Conservation (phyloP, 768 basidiomycete species). For the Boletus tylopilopsis region DNA sequence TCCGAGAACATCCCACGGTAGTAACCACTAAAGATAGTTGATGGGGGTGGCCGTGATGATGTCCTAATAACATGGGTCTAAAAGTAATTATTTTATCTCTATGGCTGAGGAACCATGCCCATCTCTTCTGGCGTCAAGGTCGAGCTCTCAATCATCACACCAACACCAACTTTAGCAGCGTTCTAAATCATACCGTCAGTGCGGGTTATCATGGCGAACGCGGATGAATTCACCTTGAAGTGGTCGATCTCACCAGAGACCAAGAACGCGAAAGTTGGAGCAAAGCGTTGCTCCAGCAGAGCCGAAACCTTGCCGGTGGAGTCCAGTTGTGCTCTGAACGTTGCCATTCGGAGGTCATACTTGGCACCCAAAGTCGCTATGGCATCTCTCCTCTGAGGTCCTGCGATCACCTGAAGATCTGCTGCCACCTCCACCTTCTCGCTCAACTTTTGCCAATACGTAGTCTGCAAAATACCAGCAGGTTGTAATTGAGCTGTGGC, state of each 20-base stretch:
- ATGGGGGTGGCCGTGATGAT: conserved; percentile 17
- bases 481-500: conserved; percentile 89
- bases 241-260: conserved; percentile 98
- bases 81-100: conserved; percentile 30
- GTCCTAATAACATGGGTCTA: conserved; percentile 28
- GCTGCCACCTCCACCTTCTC: conserved; percentile 98
- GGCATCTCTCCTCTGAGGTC: conserved; percentile 81
- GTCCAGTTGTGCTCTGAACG: conserved; percentile 93
- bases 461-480: conserved; percentile 79
- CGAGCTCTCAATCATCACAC: conserved; percentile 95
- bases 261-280: conserved; percentile 91
- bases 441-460: conserved; percentile 94
- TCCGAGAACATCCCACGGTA: conserved; percentile 17
- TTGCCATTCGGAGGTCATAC: conserved; percentile 91
- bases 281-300: conserved; percentile 92
- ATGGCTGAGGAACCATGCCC: conserved; percentile 55
- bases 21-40: background rate
- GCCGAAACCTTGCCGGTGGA: conserved; percentile 95
- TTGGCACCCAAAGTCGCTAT: conserved; percentile 93
- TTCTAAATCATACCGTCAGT: conserved; percentile 48
- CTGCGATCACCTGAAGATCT: conserved; percentile 80
- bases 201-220: background rate
- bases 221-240: conserved; percentile 68
- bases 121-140: conserved; percentile 81
- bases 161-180: conserved; percentile 90